Conservation (phyloP, 2,329 filamentous ascomycete genomes). For the Zelopaecilomyces penicillatus region DNA sequence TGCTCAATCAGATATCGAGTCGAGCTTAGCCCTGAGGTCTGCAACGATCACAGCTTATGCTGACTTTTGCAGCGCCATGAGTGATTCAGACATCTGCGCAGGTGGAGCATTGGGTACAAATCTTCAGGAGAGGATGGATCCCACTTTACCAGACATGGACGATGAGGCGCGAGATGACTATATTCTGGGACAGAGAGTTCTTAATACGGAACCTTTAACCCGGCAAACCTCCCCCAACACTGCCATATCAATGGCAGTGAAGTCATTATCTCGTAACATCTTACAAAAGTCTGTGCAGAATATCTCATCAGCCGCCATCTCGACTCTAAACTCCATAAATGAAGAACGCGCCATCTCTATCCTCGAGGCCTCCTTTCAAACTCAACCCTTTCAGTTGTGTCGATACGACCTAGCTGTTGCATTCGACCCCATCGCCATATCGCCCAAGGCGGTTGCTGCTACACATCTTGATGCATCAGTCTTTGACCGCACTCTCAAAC, state of each 20-base stretch:
- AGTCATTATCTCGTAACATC: slow-evolving; percentile 20
- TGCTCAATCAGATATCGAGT: slow-evolving; percentile 5
- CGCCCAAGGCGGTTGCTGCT: slow-evolving; percentile 32
- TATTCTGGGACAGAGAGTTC: slow-evolving; percentile 36
- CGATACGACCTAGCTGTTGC: slow-evolving; percentile 49
- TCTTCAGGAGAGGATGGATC: slow-evolving; percentile 48
- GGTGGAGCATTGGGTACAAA: slow-evolving; percentile 35
- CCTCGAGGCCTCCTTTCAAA: slow-evolving; percentile 31
- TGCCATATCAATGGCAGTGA: slow-evolving; percentile 20
- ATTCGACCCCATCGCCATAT: slow-evolving; percentile 51
- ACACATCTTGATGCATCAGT: slow-evolving; percentile 56
- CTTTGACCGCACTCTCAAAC: slow-evolving; percentile 62
- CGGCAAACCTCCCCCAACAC: slow-evolving; percentile 20
- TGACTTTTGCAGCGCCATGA: slow-evolving; percentile 50
- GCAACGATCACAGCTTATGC: slow-evolving; percentile 42
- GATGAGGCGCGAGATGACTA: slow-evolving; percentile 41
- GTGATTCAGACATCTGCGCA: slow-evolving; percentile 56
- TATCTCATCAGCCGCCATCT: neutral
- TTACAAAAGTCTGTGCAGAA: slow-evolving; percentile 6
- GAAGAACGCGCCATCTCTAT: slow-evolving; percentile 25
- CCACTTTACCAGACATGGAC: slow-evolving; percentile 50
- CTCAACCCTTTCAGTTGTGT: slow-evolving; percentile 22
- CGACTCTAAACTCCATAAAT: slow-evolving; percentile 19
- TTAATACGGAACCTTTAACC: slow-evolving; percentile 35
- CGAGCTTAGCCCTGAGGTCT: slow-evolving; percentile 6